Evolutionary conservation across 129 eudicot species (phyloP).

Genomic region (Saussurea involucrata): DNA sequence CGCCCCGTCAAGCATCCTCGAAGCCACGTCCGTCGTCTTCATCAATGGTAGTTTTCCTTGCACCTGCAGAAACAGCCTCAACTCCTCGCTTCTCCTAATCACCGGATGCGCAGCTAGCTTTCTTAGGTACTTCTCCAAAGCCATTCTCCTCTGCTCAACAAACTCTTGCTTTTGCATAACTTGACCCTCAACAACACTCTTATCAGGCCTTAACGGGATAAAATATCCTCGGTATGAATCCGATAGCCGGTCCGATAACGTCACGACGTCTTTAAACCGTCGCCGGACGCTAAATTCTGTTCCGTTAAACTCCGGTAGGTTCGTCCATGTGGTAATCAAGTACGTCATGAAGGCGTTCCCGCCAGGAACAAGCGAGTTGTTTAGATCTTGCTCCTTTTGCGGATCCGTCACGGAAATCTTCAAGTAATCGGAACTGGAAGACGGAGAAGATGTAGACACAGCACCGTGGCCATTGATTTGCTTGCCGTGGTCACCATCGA

Average conservation of each 20-base stretch:
- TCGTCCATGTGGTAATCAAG: slow-evolving; percentile 73
- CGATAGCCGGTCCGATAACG: slow-evolving; percentile 68
- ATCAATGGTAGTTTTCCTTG: slow-evolving; percentile 61
- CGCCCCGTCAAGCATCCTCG: slow-evolving; percentile 81
- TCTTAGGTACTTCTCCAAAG: slow-evolving; percentile 72
- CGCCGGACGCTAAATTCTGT: slow-evolving; percentile 71
- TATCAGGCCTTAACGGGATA: slow-evolving; percentile 87
- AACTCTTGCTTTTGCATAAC: slow-evolving; percentile 87
- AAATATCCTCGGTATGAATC: slow-evolving; percentile 74
- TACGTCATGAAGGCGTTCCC: slow-evolving; percentile 42
- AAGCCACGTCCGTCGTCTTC: slow-evolving; percentile 60
- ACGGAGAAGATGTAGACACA: slow-evolving; percentile 37
- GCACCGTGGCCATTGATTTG: slow-evolving; percentile 41
- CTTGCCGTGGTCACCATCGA: slow-evolving; percentile 45
- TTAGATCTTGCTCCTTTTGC: slow-evolving; percentile 53
- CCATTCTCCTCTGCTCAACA: slow-evolving; percentile 73
- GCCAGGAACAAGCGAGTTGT: slow-evolving; percentile 67
- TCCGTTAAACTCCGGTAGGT: slow-evolving; percentile 61
- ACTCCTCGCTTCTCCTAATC: slow-evolving; percentile 72
- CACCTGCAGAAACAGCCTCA: slow-evolving; percentile 69
- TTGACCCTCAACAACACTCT: slow-evolving; percentile 91
- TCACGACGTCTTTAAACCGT: slow-evolving; percentile 85
- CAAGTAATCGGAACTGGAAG: slow-evolving; percentile 38
- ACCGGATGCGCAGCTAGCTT: slow-evolving; percentile 75
- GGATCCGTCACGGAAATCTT: slow-evolving; percentile 79